phyloP scores from a whole-genome alignment of 192 early-diverging fungal genomes.

The Glomus cerebriforme region DNA sequence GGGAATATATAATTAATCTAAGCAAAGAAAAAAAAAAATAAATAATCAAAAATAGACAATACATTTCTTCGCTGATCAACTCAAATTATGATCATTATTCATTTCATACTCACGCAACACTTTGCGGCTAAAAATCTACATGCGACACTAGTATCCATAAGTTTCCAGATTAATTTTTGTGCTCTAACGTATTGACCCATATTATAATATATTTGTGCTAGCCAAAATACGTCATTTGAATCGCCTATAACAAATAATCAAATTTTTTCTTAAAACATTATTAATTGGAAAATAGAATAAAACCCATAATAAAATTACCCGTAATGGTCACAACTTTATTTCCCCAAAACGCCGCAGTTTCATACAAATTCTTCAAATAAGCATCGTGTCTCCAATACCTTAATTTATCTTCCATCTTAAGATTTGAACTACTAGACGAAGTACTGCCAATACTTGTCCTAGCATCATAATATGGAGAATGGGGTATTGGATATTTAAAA shows the following conservation, averaged over 20 bases:
- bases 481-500: neutral
- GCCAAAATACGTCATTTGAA: slow-evolving; percentile 50
- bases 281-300: neutral
- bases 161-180: slow-evolving; percentile 47
- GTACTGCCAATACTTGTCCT: neutral
- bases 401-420: slow-evolving; percentile 45
- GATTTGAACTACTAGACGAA: neutral
- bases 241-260: slow-evolving; percentile 38
- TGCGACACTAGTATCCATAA: slow-evolving; percentile 44
- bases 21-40: neutral
- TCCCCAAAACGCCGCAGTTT: slow-evolving; percentile 67
- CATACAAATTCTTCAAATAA: slow-evolving; percentile 49
- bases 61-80: slow-evolving; percentile 5
- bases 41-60: neutral
- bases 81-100: slow-evolving; percentile 2
- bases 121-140: slow-evolving; percentile 58
- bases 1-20: neutral
- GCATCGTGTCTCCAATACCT: slow-evolving; percentile 57
- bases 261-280: slow-evolving; percentile 19
- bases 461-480: neutral
- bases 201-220: slow-evolving; percentile 52
- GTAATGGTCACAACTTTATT: slow-evolving; percentile 65
- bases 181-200: slow-evolving; percentile 51
- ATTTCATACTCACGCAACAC: slow-evolving; percentile 49
- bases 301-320: slow-evolving; percentile 39